Base-by-base conservation (phyloP, 1,139 yeast genomes). In the Lipomyces yarrowii region DNA sequence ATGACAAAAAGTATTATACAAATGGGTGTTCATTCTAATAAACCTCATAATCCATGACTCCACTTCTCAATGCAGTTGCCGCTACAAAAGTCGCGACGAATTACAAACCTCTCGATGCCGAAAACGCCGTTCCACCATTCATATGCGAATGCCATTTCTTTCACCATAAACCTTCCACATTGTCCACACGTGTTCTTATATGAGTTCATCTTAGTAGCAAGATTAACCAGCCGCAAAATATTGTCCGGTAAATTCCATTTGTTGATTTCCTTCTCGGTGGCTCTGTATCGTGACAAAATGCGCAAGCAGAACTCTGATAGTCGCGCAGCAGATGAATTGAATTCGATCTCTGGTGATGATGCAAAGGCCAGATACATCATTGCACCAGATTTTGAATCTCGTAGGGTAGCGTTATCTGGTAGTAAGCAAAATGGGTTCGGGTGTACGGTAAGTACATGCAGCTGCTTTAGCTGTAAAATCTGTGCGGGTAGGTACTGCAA, bases 71-170 rank as follows among this genome's bases (percentile, higher is more conserved):
- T 56, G 57, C 71, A 69, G 32, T 32, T 42, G 5, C 68, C 70
- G 6, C 69, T 60, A 57, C 71, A 69, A 51, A 69, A 65, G 46
- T 67, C 71, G 3, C 71, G 62, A 32, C 64, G 53, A 13, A 69
- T 51, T 21, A 64, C 61, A 15, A 69, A 58, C 5, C 46, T 68
- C 46, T 68, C 63, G 21, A 63, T 63, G 11, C 69, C 67, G 42
- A 63, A 57, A 23, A 74, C 68, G 11, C 70, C 71, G 53, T 85
- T 85, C 88, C 90, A 86, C 88, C 88, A 86, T 71, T 87, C 90
- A 60, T 83, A 72, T 1, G 82, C 81, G 70, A 84, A 83, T 0
- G 88, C 89, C 10, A 82, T 80, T 1, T 87, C 84, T 59, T 82
- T 81, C 7, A 85, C 80, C 46, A 83, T 78, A 32, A 78, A 76